phyloP scores from a whole-genome alignment of 805 yeast species.

The Cyberlindnera mrakii region DNA sequence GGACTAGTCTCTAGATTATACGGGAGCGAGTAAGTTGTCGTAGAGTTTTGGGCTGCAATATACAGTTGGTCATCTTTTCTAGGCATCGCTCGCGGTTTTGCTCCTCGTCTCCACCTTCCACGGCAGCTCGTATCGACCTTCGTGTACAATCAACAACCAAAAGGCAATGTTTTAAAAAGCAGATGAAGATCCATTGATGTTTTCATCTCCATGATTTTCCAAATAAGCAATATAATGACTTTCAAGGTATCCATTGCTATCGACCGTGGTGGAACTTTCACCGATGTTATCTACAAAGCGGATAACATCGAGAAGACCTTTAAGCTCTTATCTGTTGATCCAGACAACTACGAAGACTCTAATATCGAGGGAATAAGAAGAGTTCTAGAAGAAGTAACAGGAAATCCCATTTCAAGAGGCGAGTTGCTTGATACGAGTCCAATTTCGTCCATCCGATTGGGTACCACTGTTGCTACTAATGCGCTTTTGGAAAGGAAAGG shows the following conservation, averaged over 20 bases:
- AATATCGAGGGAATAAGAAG: conserved; percentile 46
- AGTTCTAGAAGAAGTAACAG: conserved; percentile 35
- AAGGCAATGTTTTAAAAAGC: too few species aligned
- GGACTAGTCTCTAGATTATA: too few species aligned
- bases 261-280: conserved; percentile 18
- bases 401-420: conserved; percentile 27
- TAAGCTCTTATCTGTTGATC: conserved; percentile 42
- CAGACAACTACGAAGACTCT: conserved; percentile 41
- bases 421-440: conserved; percentile 28
- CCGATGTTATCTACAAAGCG: conserved; percentile 12
- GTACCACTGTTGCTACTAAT: conserved; percentile 50
- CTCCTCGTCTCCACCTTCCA: too few species aligned
- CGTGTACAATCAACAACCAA: too few species aligned
- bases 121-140: too few species aligned
- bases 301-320: conserved; percentile 24
- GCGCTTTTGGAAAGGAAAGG: conserved; percentile 49
- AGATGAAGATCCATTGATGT: too few species aligned
- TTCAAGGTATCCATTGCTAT: conserved; percentile 12
- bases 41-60: too few species aligned
- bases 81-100: too few species aligned
- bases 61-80: too few species aligned
- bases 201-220: too few species aligned
- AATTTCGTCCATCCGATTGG: conserved; percentile 39
- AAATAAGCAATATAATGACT: conserved; percentile 3
- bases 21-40: too few species aligned